Percentiles rank a stretch among this genome's conserved stretches.
Conservation (phyloP, 176 grass and related monocot genomes). For the Typha latifolia region DNA sequence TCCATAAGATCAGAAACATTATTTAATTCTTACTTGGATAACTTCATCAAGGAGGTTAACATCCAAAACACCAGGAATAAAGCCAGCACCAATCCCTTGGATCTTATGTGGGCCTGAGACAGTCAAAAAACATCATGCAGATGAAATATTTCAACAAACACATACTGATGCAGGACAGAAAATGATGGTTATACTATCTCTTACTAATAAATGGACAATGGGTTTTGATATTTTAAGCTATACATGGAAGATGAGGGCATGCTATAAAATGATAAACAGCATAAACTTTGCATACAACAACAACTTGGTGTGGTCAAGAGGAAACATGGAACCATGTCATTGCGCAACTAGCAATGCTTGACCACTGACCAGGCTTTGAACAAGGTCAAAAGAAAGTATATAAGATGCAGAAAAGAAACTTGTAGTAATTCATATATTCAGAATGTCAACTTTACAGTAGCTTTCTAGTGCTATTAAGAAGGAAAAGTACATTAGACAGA, state of each 20-base stretch:
- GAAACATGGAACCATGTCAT: no score
- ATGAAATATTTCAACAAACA: no score
- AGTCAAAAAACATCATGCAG: neutral
- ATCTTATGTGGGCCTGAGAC: slow-evolving; percentile 49
- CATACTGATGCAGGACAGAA: no score
- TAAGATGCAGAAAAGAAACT: neutral
- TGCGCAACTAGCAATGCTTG: no score
- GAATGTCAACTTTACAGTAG: no score
- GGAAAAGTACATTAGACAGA: no score
- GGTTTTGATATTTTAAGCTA: neutral
- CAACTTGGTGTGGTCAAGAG: no score
- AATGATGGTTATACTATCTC: no score
- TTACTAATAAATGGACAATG: neutral
- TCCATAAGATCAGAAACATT: neutral
- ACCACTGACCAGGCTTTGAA: no score
- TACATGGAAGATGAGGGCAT: neutral
- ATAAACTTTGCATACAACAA: neutral
- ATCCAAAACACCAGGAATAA: slow-evolving; percentile 47
- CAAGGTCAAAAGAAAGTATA: no score
- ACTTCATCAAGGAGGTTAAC: slow-evolving; percentile 37
- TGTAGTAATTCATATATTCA: neutral
- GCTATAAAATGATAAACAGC: neutral
- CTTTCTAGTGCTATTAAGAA: no score
- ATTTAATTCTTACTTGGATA: slow-evolving; percentile 37
- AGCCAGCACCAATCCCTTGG: slow-evolving; percentile 52